A percentile compares a stretch with the other conserved stretches of the same genome.
Evolutionary conservation across 2,329 filamentous ascomycete species (phyloP).

Genomic region (Botrytis fabae): DNA sequence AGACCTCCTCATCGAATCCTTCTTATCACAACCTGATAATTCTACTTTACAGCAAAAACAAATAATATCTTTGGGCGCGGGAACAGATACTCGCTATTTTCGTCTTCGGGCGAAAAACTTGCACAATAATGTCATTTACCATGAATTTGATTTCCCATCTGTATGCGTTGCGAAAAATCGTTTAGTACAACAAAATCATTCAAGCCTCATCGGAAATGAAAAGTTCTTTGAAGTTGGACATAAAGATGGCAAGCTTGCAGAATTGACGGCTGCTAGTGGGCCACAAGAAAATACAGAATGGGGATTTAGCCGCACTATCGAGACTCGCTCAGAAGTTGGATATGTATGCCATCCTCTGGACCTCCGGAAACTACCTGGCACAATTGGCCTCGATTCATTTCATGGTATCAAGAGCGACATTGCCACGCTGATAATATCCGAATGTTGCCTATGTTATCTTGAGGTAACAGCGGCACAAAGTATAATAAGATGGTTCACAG

Average conservation of each 20-base stretch:
- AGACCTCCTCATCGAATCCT: slow-evolving; percentile 72
- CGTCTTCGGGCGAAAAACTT: slow-evolving; percentile 52
- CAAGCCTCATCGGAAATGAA: slow-evolving; percentile 9
- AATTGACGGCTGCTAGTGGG: slow-evolving; percentile 32
- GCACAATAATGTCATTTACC: slow-evolving; percentile 63
- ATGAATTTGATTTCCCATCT: slow-evolving; percentile 85
- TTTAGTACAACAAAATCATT: slow-evolving; percentile 26
- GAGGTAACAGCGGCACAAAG: slow-evolving; percentile 61
- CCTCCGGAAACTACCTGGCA: slow-evolving; percentile 36
- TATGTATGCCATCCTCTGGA: slow-evolving; percentile 53
- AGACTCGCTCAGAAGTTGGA: slow-evolving; percentile 27
- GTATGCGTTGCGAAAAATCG: slow-evolving; percentile 61
- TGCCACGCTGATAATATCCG: slow-evolving; percentile 85
- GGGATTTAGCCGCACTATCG: slow-evolving; percentile 30
- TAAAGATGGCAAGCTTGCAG: slow-evolving; percentile 34
- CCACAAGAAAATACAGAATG: slow-evolving; percentile 35
- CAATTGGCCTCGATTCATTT: slow-evolving; percentile 36
- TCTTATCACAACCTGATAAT: slow-evolving; percentile 51
- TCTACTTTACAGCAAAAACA: slow-evolving; percentile 54
- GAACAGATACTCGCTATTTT: slow-evolving; percentile 88
- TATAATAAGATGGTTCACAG: slow-evolving; percentile 66
- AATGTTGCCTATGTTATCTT: slow-evolving; percentile 94
- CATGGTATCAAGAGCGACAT: slow-evolving; percentile 54
- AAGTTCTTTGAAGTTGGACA: slow-evolving; percentile 5
- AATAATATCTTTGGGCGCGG: slow-evolving; percentile 89